Base-by-base conservation (phyloP, 495 filamentous ascomycete genomes). In the Pyrenula aspistea region DNA sequence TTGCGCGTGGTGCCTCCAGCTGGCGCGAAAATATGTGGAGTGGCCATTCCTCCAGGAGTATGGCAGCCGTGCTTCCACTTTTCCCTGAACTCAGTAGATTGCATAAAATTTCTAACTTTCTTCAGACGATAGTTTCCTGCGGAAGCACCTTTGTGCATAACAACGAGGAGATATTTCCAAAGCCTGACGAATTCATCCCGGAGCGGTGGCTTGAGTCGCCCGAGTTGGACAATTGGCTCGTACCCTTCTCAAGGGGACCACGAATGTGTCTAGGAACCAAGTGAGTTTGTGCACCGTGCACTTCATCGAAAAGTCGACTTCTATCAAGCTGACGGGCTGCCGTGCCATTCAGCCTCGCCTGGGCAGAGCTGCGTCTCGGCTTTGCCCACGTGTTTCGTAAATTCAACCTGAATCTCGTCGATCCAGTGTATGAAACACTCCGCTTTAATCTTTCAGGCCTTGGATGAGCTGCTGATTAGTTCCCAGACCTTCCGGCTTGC, bases 1-100 rank as follows among this genome's bases (percentile, higher is more conserved):
- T 59, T 69, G 3, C 62, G 70, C 3, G 56, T 66, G 0, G 61
- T 62, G 15, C 70, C 68, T 52, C 56, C 65, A 56, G 66, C 64
- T 4, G 69, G 68, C 1, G 59, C 64, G 4, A 61, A 70, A 20
- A 68, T 69, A 53, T 67, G 71, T 55, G 57, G 58, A 1, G 53
- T 64, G n/a, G 53, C 64, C 2, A 11, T 62, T n/a, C 54, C 59
- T 1, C 55, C 55, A 8, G 65, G 50, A 10, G 50, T 52, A 52
- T 21, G 42, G 11, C 42, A 48, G 42, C 19, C 19, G 11, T 48
- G 11, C 11, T 19, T 11, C 11, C n/a, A 21, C 10, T 19, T 52
- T 19, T 20, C 19, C 20, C 10, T 19, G 4, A 52, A 24, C 50
- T 52, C 19, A 52, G 31, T 42, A 4, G 8, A 15, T 8, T 8